Conservation (phyloP, 2,329 filamentous ascomycete genomes). For the Pseudonectria buxi region DNA sequence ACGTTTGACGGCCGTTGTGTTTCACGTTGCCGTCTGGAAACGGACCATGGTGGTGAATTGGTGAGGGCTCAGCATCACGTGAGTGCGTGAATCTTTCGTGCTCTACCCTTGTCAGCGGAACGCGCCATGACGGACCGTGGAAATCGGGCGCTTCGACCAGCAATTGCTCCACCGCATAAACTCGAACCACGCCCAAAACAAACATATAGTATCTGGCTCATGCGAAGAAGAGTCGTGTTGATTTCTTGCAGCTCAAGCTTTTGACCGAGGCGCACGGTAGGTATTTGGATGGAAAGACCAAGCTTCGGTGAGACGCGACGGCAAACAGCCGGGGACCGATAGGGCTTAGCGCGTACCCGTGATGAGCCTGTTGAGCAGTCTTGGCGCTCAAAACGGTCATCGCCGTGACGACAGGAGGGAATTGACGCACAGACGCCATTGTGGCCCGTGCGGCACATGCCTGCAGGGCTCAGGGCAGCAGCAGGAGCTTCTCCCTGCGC, state of each 20-base stretch:
- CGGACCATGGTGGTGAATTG: conserved; percentile 5
- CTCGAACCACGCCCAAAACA: neutral
- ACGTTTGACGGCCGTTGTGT: neutral
- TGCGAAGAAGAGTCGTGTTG: too few relatives aligned
- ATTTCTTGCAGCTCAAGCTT: too few relatives aligned
- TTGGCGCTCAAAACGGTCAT: conserved; percentile 22
- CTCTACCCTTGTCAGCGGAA: neutral
- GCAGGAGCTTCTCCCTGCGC: conserved; percentile 13
- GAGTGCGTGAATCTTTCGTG: conserved; percentile 11
- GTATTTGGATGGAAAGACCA: conserved; percentile 6
- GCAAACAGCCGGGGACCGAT: conserved; percentile 4
- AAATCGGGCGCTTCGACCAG: conserved; percentile 4
- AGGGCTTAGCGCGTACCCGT: neutral
- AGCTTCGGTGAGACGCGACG: conserved; percentile 19
- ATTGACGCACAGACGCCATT: conserved; percentile 6
- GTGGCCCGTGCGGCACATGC: conserved; percentile 20
- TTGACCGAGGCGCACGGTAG: conserved; percentile 1
- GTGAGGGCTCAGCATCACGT: conserved; percentile 11
- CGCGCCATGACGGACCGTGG: conserved; percentile 5
- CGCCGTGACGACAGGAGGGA: conserved; percentile 26
- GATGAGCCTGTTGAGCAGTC: conserved; percentile 4
- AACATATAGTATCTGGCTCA: neutral
- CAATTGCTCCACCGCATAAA: conserved; percentile 1
- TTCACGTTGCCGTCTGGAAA: conserved; percentile 1
- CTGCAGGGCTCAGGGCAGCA: conserved; percentile 6